Percentiles rank a stretch among this genome's conserved stretches.
These are phyloP conservation scores for Colletotrichum higginsianum DNA, from an alignment of 2,329 filamentous ascomycete genomes.

Conservation along the genomic window DNA sequence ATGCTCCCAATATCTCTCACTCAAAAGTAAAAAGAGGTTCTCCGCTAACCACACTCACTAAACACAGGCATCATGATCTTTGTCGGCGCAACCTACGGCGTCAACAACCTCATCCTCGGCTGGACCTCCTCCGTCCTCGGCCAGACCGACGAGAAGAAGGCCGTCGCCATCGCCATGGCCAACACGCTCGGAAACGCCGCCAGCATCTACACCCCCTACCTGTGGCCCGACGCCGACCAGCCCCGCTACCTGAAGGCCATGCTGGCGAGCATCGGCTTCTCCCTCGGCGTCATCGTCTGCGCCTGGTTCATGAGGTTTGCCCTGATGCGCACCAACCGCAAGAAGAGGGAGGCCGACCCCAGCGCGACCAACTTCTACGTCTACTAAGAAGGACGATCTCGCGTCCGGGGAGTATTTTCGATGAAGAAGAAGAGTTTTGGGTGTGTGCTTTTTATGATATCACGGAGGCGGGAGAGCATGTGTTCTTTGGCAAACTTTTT, in stretches of 20 bases:
- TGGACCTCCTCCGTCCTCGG: conserved; percentile 59
- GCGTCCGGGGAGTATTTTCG: no score
- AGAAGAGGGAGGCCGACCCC: conserved; percentile 46
- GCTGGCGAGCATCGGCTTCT: conserved; percentile 46
- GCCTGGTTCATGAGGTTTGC: conserved; percentile 55
- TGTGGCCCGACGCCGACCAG: conserved; percentile 40
- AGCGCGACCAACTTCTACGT: conserved; percentile 49
- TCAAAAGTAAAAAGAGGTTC: no score
- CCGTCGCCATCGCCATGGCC: conserved; percentile 55
- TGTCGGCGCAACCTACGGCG: conserved; percentile 50
- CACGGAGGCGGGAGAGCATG: neutral
- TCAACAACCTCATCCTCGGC: conserved; percentile 61
- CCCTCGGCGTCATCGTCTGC: conserved; percentile 52
- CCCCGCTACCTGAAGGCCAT: conserved; percentile 44
- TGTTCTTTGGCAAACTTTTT: neutral
- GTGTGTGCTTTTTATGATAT: no score
- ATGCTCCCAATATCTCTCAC: no score
- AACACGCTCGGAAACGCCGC: conserved; percentile 42
- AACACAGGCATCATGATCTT: conserved; percentile 54
- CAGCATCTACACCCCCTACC: conserved; percentile 44
- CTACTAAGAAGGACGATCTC: conserved; percentile 42
- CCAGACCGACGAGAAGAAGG: conserved; percentile 64
- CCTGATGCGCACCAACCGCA: conserved; percentile 55
- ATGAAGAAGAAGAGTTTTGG: no score
- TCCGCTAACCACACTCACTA: neutral